These are phyloP conservation scores for Capronia epimyces DNA, from an alignment of 2,329 filamentous ascomycete genomes.

Conservation along the genomic window DNA sequence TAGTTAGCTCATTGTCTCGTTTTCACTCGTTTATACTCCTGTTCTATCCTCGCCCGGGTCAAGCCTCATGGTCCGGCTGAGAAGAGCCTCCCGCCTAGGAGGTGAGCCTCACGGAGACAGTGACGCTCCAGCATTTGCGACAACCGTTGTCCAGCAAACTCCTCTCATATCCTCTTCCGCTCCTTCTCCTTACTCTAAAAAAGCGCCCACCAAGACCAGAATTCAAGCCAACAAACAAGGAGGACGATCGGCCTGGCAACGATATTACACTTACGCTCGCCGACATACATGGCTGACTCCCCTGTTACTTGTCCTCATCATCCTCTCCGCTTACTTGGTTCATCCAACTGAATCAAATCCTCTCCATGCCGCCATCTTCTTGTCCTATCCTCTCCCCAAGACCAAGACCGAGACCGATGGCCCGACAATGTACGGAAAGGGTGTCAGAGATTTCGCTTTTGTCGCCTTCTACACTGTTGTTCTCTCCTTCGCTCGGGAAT, in stretches of 20 bases:
- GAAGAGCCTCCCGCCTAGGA: no score
- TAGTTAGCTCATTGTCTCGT: no score
- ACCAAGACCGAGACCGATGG: constrained; percentile 39
- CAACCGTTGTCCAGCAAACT: constrained; percentile 40
- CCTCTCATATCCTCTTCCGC: constrained; percentile 23
- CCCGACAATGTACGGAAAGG: constrained; percentile 70
- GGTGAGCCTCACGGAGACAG: constrained; percentile 46
- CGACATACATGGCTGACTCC: constrained; percentile 57
- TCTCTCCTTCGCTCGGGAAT: constrained; percentile 83
- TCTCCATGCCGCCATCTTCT: constrained; percentile 69
- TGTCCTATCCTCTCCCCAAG: constrained; percentile 74
- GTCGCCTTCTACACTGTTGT: constrained; percentile 79
- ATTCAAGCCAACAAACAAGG: constrained; percentile 19
- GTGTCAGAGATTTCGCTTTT: constrained; percentile 69
- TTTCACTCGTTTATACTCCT: no score
- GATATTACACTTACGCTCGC: no score
- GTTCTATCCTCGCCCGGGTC: no score
- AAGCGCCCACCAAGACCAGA: no score
- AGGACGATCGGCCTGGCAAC: constrained; percentile 29
- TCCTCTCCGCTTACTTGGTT: constrained; percentile 61
- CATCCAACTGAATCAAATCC: constrained; percentile 70
- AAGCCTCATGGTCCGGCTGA: no score
- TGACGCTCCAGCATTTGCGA: constrained; percentile 42
- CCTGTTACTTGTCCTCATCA: constrained; percentile 57
- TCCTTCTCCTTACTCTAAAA: no score